Base-by-base conservation (phyloP, 83 land plant species). In the Picea engelmannii region DNA sequence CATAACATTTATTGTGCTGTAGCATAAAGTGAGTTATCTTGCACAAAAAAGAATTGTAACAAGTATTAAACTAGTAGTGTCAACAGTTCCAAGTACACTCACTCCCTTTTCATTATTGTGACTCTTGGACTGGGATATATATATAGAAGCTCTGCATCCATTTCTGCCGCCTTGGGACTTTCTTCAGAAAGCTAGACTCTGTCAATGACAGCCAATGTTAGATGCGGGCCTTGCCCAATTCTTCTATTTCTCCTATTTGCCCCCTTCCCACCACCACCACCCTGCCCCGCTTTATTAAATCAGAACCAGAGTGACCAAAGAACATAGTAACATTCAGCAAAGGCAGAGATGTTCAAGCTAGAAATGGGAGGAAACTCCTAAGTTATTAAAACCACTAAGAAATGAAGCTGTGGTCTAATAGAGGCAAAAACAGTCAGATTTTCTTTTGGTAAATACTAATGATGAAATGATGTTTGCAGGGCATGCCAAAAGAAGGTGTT, bases 131-230 rank as follows among this genome's bases (percentile, higher is more conserved):
- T 71, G 23, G 52, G 52, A 42, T 4, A 71, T 42, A 2, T 42
- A 18, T n/a, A 18, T n/a, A 42, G 49, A 71, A 44, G 44, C 52
- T 42, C 21, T 71, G 55, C 18, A 69, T 31, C 74, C 18, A 69
- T 6, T 16, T 69, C 42, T 73, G 71, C 78, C 83, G 15, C 27
- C 69, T 84, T 21, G 86, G 81, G 40, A 35, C 52, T 67, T 74
- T 81, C 70, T 64, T 81, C 55, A 82, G 27, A 42, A 71, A 42
- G 52, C 25, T 65, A 12, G 38, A 47, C 75, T 63, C 84, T 82
- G 58, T 80, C 85, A 69, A 80, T 78, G 15, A 55, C 58, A 47
- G 47, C 49, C 63, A 38, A 44, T n/a, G 67, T 62, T 40, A 68
- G 73, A 35, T 16, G n/a, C 10, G 4, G 35, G 40, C 82, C n/a